phyloP scores from a whole-genome alignment of 1,139 yeast species.

The Taiozyma sp. region DNA sequence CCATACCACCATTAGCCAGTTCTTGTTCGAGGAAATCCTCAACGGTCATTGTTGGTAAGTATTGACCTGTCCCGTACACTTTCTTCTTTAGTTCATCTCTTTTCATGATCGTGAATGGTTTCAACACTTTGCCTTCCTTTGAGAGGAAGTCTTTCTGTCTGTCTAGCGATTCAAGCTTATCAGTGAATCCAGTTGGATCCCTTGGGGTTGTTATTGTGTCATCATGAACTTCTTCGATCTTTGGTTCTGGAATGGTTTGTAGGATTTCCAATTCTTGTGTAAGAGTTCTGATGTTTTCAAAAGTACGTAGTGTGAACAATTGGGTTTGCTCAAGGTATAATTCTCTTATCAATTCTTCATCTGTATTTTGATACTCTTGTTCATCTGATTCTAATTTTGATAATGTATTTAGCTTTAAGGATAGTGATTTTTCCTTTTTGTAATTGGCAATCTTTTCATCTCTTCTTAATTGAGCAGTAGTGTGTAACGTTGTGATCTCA shows the following conservation, averaged over 20 bases:
- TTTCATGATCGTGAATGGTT: constrained; percentile 78
- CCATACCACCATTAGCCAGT: constrained; percentile 75
- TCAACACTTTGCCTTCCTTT: constrained; percentile 67
- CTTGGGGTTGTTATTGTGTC: constrained; percentile 6
- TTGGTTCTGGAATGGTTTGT: constrained; percentile 29
- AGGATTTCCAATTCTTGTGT: constrained; percentile 55
- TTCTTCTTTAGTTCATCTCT: constrained; percentile 53
- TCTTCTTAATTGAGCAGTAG: constrained; percentile 47
- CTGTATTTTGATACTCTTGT: constrained; percentile 35
- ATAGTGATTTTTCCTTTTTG: constrained; percentile 53
- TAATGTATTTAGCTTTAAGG: constrained; percentile 35
- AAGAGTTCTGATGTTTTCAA: constrained; percentile 47
- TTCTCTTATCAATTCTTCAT: constrained; percentile 57
- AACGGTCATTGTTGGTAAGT: constrained; percentile 89
- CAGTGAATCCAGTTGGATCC: constrained; percentile 42
- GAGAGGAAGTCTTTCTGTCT: constrained; percentile 39
- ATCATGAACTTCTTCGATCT: constrained; percentile 12
- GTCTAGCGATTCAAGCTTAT: constrained; percentile 41
- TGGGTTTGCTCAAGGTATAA: constrained; percentile 51
- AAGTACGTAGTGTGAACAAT: constrained; percentile 45
- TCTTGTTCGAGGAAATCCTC: constrained; percentile 90
- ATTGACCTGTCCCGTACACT: constrained; percentile 91
- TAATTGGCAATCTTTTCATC: constrained; percentile 69
- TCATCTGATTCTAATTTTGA: constrained; percentile 28
- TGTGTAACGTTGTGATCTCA: constrained; percentile 32